Conservation (phyloP, 2,329 filamentous ascomycete species). For the Beauveria pseudobassiana region DNA sequence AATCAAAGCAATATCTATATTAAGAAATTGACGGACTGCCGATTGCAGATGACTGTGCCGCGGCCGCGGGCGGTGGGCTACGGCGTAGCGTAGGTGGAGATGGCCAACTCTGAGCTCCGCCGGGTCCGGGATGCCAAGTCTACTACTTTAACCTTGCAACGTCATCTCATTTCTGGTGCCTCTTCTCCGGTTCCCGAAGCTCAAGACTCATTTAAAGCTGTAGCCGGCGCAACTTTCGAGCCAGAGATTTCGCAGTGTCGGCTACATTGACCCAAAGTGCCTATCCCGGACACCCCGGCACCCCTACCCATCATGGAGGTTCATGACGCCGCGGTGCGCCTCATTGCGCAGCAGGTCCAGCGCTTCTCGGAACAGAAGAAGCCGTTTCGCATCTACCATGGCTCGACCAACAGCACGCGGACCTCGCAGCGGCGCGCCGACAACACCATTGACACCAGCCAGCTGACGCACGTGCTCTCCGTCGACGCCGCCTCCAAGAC, state of each 20-base stretch:
- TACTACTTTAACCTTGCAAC: neutral
- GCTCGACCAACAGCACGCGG: slow-evolving; percentile 70
- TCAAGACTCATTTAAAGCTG: neutral
- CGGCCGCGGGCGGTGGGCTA: neutral
- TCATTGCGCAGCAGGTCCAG: slow-evolving; percentile 35
- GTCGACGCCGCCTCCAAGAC: slow-evolving; percentile 47
- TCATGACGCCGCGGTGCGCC: slow-evolving; percentile 36
- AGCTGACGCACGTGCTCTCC: slow-evolving; percentile 53
- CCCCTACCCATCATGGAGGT: slow-evolving; percentile 27
- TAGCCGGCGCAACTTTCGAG: neutral
- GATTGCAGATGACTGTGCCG: neutral
- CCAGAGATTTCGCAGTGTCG: too few species aligned
- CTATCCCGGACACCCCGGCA: neutral
- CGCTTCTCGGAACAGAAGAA: slow-evolving; percentile 35
- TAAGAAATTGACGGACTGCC: neutral
- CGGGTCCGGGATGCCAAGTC: neutral
- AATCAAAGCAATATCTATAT: neutral
- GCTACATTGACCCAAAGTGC: neutral
- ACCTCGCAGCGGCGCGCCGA: slow-evolving; percentile 39
- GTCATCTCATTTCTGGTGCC: neutral
- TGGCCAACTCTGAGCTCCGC: neutral
- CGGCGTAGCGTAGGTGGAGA: neutral
- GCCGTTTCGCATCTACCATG: slow-evolving; percentile 70
- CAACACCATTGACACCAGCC: slow-evolving; percentile 60
- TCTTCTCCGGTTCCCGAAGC: neutral